Percentiles rank a stretch among this genome's conserved stretches.
phyloP scores from a whole-genome alignment of 2,329 filamentous ascomycete species.

The Diaporthe sp. region DNA sequence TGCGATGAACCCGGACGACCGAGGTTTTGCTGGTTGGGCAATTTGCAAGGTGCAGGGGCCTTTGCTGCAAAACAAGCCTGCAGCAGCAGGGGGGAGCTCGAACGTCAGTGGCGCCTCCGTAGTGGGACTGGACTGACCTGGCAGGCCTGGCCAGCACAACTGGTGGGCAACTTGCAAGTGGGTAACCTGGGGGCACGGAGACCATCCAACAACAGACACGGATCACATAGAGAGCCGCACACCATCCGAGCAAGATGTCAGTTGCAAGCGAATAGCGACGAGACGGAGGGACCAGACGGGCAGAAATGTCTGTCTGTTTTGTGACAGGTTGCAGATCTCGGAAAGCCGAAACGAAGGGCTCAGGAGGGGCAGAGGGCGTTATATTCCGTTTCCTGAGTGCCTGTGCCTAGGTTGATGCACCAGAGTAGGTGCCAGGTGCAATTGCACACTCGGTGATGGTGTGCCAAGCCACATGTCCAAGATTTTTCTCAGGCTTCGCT shows the following conservation, averaged over 20 bases:
- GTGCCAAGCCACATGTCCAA: constrained; percentile 25
- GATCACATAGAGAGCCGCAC: constrained; percentile 8
- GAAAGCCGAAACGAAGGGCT: neutral
- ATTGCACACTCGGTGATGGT: neutral
- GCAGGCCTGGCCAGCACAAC: neutral
- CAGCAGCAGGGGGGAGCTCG: constrained; percentile 30
- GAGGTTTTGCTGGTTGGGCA: constrained; percentile 23
- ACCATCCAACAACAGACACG: constrained; percentile 3
- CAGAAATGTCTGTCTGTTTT: neutral
- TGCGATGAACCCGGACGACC: constrained; percentile 24
- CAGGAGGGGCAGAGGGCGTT: constrained; percentile 1
- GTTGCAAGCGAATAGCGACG: too few relatives aligned
- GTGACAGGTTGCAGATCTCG: neutral
- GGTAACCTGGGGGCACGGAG: neutral
- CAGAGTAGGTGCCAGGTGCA: neutral
- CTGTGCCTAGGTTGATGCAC: neutral
- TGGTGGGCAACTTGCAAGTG: neutral
- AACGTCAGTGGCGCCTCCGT: constrained; percentile 32
- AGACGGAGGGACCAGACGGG: neutral
- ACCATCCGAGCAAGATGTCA: neutral
- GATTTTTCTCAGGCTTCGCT: neutral
- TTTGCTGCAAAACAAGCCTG: constrained; percentile 31
- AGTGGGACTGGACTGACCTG: constrained; percentile 25
- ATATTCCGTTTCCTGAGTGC: neutral
- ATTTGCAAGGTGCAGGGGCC: constrained; percentile 11